Evolutionary conservation across 148 eudicot genomes (phyloP).

Genomic region (Salicornia ramosissima): DNA sequence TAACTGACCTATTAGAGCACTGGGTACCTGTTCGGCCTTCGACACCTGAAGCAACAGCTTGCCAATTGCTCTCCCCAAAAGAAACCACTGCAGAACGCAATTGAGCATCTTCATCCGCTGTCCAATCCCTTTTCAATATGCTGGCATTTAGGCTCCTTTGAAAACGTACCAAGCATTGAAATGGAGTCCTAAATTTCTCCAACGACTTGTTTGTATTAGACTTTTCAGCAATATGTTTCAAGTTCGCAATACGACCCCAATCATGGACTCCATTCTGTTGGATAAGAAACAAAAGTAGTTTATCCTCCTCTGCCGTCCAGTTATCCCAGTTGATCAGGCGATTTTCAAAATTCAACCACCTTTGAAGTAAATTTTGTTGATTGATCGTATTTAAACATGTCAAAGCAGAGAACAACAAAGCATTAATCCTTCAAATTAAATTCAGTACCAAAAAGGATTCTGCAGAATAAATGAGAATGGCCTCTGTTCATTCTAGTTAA

Average conservation of each 20-base stretch:
- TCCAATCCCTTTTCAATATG: slow-evolving; percentile 78
- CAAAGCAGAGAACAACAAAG: neutral
- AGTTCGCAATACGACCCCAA: slow-evolving; percentile 72
- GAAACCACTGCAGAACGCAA: slow-evolving; percentile 71
- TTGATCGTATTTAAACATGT: neutral
- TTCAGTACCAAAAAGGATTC: no score
- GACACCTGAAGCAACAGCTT: slow-evolving; percentile 64
- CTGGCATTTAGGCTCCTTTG: slow-evolving; percentile 87
- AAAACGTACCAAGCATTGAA: slow-evolving; percentile 75
- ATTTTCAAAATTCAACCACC: slow-evolving; percentile 82
- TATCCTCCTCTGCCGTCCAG: slow-evolving; percentile 68
- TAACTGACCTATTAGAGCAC: slow-evolving; percentile 90
- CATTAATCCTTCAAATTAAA: neutral
- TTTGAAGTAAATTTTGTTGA: slow-evolving; percentile 21
- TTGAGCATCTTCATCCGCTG: slow-evolving; percentile 65
- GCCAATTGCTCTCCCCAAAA: slow-evolving; percentile 88
- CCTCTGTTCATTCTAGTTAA: no score
- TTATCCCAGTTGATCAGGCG: slow-evolving; percentile 48
- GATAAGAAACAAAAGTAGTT: slow-evolving; percentile 51
- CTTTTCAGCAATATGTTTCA: slow-evolving; percentile 49
- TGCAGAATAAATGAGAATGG: no score
- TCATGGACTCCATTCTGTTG: slow-evolving; percentile 57
- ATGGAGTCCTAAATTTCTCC: slow-evolving; percentile 78
- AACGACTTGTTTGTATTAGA: no score
- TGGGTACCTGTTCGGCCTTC: slow-evolving; percentile 92